phyloP scores from a whole-genome alignment of 2,329 filamentous ascomycete genomes.

The Chrysoporthe puriensis region DNA sequence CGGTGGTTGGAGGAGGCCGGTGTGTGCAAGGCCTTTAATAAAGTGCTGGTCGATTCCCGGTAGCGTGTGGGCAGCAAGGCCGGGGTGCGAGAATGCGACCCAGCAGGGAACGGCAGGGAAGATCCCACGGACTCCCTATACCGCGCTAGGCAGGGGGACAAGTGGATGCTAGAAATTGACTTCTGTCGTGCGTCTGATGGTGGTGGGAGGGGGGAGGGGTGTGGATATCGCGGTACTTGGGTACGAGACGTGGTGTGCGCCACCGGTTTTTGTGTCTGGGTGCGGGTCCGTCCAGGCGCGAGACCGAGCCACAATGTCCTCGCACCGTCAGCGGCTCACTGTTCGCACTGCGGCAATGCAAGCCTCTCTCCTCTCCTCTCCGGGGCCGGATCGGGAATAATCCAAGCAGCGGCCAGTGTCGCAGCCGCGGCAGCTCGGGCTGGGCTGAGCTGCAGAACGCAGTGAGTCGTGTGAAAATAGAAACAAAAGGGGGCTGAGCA shows the following conservation, averaged over 20 bases:
- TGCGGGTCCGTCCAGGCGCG: conserved; percentile 29
- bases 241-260: background rate
- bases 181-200: conserved; percentile 23
- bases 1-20: conserved; percentile 27
- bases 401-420: conserved; percentile 6
- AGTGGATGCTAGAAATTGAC: conserved; percentile 4
- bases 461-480: conserved; percentile 26
- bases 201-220: conserved; percentile 32
- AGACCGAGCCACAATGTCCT: conserved; percentile 28
- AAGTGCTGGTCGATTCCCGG: conserved; percentile 12
- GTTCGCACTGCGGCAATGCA: conserved; percentile 18
- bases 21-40: conserved; percentile 29
- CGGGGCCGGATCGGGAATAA: conserved; percentile 3
- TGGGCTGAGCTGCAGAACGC: conserved; percentile 23
- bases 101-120: conserved; percentile 11
- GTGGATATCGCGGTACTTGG: conserved; percentile 30
- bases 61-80: background rate
- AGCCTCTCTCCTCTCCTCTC: background rate
- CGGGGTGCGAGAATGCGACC: background rate
- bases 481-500: conserved; percentile 23
- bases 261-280: conserved; percentile 1
- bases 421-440: conserved; percentile 13
- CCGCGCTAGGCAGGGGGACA: conserved; percentile 16
- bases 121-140: conserved; percentile 13
- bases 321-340: conserved; percentile 20